phyloP scores from a whole-genome alignment of 768 basidiomycete species.

The Boletus fagicola region DNA sequence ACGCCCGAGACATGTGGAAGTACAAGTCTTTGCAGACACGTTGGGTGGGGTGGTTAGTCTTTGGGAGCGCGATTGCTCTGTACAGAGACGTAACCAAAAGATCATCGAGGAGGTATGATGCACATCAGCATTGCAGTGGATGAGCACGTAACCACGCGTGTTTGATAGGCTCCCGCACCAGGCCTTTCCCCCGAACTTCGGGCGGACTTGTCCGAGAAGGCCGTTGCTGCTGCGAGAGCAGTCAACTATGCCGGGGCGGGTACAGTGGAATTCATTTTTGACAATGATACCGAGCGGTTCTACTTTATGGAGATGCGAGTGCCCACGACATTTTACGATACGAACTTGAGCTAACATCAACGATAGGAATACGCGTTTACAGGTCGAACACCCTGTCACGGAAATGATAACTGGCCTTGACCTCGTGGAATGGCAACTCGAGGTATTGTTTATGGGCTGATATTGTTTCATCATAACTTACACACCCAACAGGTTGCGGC shows the following conservation, averaged over 20 bases:
- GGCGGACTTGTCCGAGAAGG: constrained; percentile 79
- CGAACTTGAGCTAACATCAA: neutral
- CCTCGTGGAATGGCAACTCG: constrained; percentile 93
- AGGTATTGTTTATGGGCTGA: constrained; percentile 41
- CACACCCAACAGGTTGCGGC: constrained; percentile 63
- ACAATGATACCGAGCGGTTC: constrained; percentile 82
- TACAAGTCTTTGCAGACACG: constrained; percentile 89
- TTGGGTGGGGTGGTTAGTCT: constrained; percentile 81
- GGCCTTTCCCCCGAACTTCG: constrained; percentile 78
- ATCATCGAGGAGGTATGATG: constrained; percentile 79
- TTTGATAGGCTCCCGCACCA: constrained; percentile 79
- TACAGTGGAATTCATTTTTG: constrained; percentile 96
- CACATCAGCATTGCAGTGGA: neutral
- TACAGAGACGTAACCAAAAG: constrained; percentile 92
- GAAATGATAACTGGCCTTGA: constrained; percentile 95
- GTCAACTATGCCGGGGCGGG: constrained; percentile 91
- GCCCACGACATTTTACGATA: neutral
- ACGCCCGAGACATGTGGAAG: constrained; percentile 87
- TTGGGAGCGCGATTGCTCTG: constrained; percentile 95
- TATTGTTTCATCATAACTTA: constrained; percentile 1
- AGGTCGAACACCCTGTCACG: constrained; percentile 91
- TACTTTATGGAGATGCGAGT: constrained; percentile 95
- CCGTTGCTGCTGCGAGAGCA: constrained; percentile 88
- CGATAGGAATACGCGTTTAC: constrained; percentile 75
- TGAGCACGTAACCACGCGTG: neutral